These are phyloP conservation scores for slime mould (Dictyostelium discoideum) DNA, from an alignment of 78 protist species.

Conservation along the genomic window DNA sequence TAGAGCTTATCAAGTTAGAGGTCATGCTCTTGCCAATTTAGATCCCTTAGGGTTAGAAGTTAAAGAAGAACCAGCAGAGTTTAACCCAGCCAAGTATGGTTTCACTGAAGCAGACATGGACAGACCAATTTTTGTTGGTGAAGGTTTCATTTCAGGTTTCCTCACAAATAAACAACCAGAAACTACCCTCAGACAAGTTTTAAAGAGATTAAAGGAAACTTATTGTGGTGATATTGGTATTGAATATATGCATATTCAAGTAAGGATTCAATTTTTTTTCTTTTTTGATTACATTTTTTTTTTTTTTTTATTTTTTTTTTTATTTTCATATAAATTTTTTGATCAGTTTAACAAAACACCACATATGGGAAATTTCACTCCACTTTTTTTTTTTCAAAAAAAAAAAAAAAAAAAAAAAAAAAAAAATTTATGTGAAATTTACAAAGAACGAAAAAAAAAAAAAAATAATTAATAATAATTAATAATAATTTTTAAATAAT, in stretches of 20 bases:
- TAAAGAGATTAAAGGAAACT: slow-evolving; percentile 51
- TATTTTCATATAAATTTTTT: too few relatives aligned
- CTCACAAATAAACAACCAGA: slow-evolving; percentile 64
- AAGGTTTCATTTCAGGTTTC: slow-evolving; percentile 76
- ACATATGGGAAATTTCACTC: neutral
- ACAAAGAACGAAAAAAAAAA: neutral
- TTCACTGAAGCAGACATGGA: slow-evolving; percentile 85
- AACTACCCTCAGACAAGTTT: slow-evolving; percentile 72
- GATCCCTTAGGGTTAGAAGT: slow-evolving; percentile 71
- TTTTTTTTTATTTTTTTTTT: neutral
- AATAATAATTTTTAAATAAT: neutral
- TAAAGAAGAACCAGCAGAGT: slow-evolving; percentile 66
- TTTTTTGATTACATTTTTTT: neutral
- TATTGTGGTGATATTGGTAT: slow-evolving; percentile 79
- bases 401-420: neutral
- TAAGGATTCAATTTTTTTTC: neutral
- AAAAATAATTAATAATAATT: neutral
- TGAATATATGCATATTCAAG: slow-evolving; percentile 84
- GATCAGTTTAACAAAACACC: neutral
- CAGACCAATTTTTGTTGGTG: slow-evolving; percentile 69
- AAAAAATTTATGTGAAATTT: neutral
- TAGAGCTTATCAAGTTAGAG: slow-evolving; percentile 85
- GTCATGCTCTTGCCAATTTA: slow-evolving; percentile 73
- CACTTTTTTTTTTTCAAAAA: neutral
- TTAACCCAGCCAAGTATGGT: slow-evolving; percentile 74